Conservation (phyloP, 495 filamentous ascomycete genomes). For the Trichoderma gamsii region DNA sequence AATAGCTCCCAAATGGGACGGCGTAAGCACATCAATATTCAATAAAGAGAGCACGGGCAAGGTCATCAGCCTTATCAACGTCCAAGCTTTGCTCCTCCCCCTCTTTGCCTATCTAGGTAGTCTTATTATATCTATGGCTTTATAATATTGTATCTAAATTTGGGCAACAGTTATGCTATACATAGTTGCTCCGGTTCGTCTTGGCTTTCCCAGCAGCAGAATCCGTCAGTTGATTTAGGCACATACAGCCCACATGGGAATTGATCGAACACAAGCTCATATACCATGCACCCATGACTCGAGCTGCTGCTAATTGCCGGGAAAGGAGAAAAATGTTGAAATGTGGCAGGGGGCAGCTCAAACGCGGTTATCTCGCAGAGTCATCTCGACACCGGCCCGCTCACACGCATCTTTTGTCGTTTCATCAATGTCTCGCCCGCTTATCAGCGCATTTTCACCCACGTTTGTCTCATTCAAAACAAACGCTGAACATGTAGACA, state of each 20-base stretch:
- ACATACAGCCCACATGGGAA: not conserved
- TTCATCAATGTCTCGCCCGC: conserved; percentile 8
- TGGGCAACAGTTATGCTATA: not conserved
- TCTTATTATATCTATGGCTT: not conserved
- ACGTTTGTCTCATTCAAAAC: not conserved
- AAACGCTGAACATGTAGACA: not conserved
- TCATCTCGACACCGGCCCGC: not conserved
- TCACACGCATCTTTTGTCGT: not conserved
- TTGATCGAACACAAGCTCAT: not conserved
- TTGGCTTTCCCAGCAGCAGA: no score
- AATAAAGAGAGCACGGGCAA: not conserved
- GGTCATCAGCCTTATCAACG: not conserved
- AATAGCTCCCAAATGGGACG: no score
- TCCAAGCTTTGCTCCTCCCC: not conserved
- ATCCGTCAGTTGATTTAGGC: not conserved
- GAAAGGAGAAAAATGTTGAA: no score
- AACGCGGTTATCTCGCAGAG: not conserved
- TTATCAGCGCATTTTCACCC: not conserved
- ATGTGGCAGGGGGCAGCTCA: no score
- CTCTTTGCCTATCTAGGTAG: not conserved
- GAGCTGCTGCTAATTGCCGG: not conserved
- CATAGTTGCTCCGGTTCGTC: no score
- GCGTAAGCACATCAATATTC: not conserved
- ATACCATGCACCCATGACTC: not conserved
- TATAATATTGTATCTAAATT: not conserved